These are phyloP conservation scores for Hirschfeldia incana DNA, from an alignment of 345 rosid genomes.

Conservation along the genomic window DNA sequence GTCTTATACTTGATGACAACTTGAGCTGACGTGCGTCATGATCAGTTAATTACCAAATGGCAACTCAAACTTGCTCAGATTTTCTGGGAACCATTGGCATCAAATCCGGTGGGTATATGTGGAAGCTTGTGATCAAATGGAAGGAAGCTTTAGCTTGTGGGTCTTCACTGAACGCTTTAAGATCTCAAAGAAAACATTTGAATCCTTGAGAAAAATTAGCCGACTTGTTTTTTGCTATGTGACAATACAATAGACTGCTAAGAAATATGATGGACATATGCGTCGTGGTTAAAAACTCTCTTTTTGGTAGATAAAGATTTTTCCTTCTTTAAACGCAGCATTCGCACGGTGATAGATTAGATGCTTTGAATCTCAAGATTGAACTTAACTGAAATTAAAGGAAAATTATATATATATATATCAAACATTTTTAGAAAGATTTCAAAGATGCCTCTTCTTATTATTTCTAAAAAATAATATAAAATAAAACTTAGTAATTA, in stretches of 20 bases:
- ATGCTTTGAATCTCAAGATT: too few species aligned
- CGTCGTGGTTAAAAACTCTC: not conserved
- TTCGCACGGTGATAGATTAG: not conserved
- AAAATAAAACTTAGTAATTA: too few species aligned
- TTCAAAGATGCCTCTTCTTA: too few species aligned
- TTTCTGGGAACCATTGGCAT: constrained; percentile 5
- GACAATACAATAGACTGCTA: constrained; percentile 11
- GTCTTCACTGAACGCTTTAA: not conserved
- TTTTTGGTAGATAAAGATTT: not conserved
- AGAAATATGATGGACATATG: constrained; percentile 13
- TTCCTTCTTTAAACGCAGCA: not conserved
- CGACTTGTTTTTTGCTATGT: not conserved
- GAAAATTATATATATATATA: too few species aligned
- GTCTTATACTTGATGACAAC: constrained; percentile 54
- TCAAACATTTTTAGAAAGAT: too few species aligned
- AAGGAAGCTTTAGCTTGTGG: not conserved
- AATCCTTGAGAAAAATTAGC: not conserved
- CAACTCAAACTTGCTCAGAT: constrained; percentile 6
- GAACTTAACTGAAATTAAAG: too few species aligned
- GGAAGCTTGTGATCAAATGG: not conserved
- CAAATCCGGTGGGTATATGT: not conserved
- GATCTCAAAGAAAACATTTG: constrained; percentile 3
- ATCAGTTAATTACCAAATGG: constrained; percentile 28
- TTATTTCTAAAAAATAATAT: too few species aligned
- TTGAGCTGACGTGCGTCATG: constrained; percentile 37